Evolutionary conservation across 2,329 filamentous ascomycete species (phyloP), one percentile per base, ranked within the genome.

Genomic region (Arthrobotrys entomopaga): DNA sequence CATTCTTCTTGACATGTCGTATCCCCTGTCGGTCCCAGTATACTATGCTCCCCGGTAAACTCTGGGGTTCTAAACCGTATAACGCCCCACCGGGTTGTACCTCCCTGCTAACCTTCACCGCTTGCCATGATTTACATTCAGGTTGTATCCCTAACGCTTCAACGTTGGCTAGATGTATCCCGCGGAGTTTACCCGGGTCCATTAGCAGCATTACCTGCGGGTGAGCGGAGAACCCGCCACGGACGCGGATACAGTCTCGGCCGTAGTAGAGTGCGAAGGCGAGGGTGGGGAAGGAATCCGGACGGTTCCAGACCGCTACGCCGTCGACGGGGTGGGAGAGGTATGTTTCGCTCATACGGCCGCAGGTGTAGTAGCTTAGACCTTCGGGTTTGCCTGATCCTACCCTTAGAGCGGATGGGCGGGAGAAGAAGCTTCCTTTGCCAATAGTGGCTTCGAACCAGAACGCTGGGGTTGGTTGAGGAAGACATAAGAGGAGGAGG

Each of bases 51-150:
- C 66, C 66, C 5, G 58, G 52, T n/a, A 59, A 19, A 16, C 40
- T n/a, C 13, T 26, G 34, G 1, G 50, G 22, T 1, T 38, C 15
- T 6, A 64, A 22, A 3, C 66, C 66, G 19, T 57, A 8, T 13
- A 71, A 40, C 0, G 22, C 13, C 19, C 66, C 66, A 13, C 53
- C 66, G 1, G 15, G 2, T 20, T 58, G 29, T 40, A 71, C 16
- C 26, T 71, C 66, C 10, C 46, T 26, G 3, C 22, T 26, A 19
- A 71, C 16, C n/a, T 46, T 64, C 15, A 71, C 34, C 8, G 43
- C 58, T 34, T 71, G 66, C 66, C 59, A 71, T 15, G 58, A 64
- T 16, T 59, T 58, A 43, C 58, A 64, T 3, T 29, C n/a, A 4
- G 38, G 5, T 4, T 13, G 13, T 29, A 53, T 15, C 19, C 43